These are phyloP conservation scores for Rugonectria rugulosa DNA, from an alignment of 2,329 filamentous ascomycete genomes.

Conservation along the genomic window DNA sequence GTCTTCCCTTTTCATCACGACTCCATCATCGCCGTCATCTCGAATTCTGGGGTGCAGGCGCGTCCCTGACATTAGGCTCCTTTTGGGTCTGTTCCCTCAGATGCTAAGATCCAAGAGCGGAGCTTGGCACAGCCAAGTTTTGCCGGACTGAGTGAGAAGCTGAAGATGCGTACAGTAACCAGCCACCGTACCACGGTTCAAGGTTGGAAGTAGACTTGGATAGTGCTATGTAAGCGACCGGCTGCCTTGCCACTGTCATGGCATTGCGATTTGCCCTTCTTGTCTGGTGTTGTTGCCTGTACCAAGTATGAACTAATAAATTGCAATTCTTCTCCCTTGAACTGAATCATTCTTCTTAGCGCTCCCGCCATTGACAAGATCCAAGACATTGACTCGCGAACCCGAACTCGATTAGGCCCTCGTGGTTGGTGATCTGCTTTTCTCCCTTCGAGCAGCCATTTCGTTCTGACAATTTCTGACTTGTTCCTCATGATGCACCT, in stretches of 20 bases:
- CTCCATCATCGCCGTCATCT: not conserved
- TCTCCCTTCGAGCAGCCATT: no score
- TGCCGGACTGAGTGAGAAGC: not conserved
- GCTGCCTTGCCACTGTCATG: not conserved
- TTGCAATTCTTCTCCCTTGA: not conserved
- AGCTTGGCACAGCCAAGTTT: not conserved
- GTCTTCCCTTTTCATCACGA: not conserved
- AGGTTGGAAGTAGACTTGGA: not conserved
- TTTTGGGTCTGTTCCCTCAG: not conserved
- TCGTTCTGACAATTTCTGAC: no score
- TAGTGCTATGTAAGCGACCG: not conserved
- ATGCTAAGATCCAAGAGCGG: not conserved
- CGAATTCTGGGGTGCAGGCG: constrained; percentile 1
- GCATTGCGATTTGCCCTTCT: not conserved
- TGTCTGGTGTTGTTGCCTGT: not conserved
- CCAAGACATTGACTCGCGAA: not conserved
- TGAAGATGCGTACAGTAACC: not conserved
- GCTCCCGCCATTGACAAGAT: not conserved
- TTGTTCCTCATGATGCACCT: no score
- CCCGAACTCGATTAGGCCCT: no score
- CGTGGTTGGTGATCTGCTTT: no score
- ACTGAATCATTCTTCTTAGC: not conserved
- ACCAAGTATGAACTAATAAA: not conserved
- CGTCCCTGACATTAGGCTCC: constrained; percentile 5
- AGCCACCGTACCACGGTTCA: not conserved